Percentiles rank a stretch among this genome's conserved stretches.
phyloP scores from a whole-genome alignment of 2,329 filamentous ascomycete species.

The Myriangium duriaei region DNA sequence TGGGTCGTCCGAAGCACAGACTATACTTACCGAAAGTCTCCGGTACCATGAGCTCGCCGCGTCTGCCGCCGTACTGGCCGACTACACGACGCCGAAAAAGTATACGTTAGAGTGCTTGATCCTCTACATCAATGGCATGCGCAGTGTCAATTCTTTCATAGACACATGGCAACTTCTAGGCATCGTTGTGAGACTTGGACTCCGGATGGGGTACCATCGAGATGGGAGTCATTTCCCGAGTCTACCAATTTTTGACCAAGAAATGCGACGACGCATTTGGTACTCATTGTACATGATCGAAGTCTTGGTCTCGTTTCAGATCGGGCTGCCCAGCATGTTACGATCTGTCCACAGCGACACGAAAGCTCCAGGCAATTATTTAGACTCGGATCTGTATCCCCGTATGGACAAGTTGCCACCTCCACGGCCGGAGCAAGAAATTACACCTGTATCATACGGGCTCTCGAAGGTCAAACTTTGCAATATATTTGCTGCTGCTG shows the following conservation, averaged over 20 bases:
- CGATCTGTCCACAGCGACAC: slow-evolving; percentile 31
- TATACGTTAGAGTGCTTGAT: slow-evolving; percentile 31
- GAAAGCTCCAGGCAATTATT: slow-evolving; percentile 30
- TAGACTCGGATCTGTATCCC: slow-evolving; percentile 32
- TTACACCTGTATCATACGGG: slow-evolving; percentile 25
- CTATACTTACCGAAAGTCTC: slow-evolving; percentile 14
- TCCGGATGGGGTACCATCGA: slow-evolving; percentile 35
- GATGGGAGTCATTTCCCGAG: slow-evolving; percentile 31
- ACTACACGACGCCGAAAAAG: slow-evolving; percentile 33
- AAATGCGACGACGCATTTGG: slow-evolving; percentile 36
- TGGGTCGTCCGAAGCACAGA: slow-evolving; percentile 11
- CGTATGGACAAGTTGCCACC: slow-evolving; percentile 26
- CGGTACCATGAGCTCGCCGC: slow-evolving; percentile 20
- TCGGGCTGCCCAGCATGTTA: slow-evolving; percentile 39
- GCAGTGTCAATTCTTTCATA: slow-evolving; percentile 19
- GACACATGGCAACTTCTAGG: slow-evolving; percentile 32
- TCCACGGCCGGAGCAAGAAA: slow-evolving; percentile 18
- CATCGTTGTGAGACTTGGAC: slow-evolving; percentile 26
- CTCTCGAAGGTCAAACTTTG: slow-evolving; percentile 24
- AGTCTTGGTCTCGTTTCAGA: slow-evolving; percentile 34
- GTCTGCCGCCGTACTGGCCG: slow-evolving; percentile 22
- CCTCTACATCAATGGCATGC: slow-evolving; percentile 22
- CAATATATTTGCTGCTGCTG: slow-evolving; percentile 27
- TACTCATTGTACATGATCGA: slow-evolving; percentile 32
- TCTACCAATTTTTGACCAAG: slow-evolving; percentile 26